phyloP scores from a whole-genome alignment of 352 stramenopile genomes.

The Pythium biforme region DNA sequence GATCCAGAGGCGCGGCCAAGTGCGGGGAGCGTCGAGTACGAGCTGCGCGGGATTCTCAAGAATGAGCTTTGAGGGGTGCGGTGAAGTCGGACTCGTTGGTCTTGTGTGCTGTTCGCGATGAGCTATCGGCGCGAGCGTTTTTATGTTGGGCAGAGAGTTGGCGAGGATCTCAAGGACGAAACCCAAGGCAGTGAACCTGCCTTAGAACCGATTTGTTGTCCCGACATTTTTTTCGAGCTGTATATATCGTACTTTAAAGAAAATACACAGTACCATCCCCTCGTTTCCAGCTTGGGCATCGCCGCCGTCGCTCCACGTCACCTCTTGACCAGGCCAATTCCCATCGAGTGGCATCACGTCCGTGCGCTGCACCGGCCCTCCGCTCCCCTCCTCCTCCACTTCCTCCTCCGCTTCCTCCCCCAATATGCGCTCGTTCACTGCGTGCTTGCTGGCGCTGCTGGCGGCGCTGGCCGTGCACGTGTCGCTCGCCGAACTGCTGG shows the following conservation, averaged over 20 bases:
- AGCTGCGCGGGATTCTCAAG: too few species aligned
- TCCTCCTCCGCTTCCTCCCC: neutral
- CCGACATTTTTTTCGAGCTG: neutral
- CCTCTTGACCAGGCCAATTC: conserved; percentile 9
- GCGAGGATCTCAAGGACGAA: too few species aligned
- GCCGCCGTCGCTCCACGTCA: conserved; percentile 21
- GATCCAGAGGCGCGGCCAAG: too few species aligned
- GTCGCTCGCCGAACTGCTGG: conserved; percentile 36
- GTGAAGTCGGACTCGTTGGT: too few species aligned
- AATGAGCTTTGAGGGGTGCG: too few species aligned
- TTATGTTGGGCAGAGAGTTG: too few species aligned
- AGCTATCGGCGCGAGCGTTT: too few species aligned
- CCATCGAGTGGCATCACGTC: neutral
- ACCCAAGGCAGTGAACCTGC: too few species aligned
- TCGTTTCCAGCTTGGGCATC: conserved; percentile 1
- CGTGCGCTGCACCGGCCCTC: too few species aligned
- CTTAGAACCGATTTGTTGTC: conserved; percentile 7
- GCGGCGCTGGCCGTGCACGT: conserved; percentile 24
- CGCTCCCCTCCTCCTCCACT: neutral
- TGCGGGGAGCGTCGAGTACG: too few species aligned
- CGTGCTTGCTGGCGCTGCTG: conserved; percentile 13
- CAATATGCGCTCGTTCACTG: conserved; percentile 14
- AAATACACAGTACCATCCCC: neutral
- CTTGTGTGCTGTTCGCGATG: too few species aligned
- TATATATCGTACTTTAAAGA: conserved; percentile 6